These are phyloP conservation scores for Arthrobotrys conoides DNA, from an alignment of 2,329 filamentous ascomycete species.

Conservation along the genomic window DNA sequence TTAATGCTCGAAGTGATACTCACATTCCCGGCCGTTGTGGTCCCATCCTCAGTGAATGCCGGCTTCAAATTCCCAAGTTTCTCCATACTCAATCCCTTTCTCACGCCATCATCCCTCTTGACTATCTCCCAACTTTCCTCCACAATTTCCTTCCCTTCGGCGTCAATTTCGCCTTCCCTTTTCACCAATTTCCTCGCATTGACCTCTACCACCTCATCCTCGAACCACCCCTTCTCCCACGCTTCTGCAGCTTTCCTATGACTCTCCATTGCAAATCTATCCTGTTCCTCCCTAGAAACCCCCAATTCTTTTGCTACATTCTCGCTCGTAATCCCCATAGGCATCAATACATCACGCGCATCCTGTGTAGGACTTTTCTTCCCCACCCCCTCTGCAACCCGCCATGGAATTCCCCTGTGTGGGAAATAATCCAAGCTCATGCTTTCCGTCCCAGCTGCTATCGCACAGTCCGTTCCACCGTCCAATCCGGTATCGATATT, in stretches of 20 bases:
- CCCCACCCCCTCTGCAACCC: slow-evolving; percentile 46
- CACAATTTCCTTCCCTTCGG: slow-evolving; percentile 69
- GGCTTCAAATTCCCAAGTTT: slow-evolving; percentile 85
- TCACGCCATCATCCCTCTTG: slow-evolving; percentile 84
- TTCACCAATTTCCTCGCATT: slow-evolving; percentile 74
- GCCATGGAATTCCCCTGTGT: slow-evolving; percentile 57
- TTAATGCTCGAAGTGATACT: slow-evolving; percentile 21
- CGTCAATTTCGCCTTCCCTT: slow-evolving; percentile 70
- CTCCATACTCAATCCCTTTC: slow-evolving; percentile 77
- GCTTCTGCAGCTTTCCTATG: slow-evolving; percentile 82
- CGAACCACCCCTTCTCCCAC: slow-evolving; percentile 78
- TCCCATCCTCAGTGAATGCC: slow-evolving; percentile 81
- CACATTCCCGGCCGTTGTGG: slow-evolving; percentile 85
- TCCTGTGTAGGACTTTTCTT: slow-evolving; percentile 76
- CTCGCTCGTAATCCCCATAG: slow-evolving; percentile 91
- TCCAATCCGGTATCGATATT: slow-evolving; percentile 19
- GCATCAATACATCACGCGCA: slow-evolving; percentile 89
- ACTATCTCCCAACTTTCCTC: slow-evolving; percentile 76
- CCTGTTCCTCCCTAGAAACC: slow-evolving; percentile 81
- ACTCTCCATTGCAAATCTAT: slow-evolving; percentile 82
- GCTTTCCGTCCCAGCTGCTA: slow-evolving; percentile 93
- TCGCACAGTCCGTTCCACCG: slow-evolving; percentile 79
- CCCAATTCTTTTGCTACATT: slow-evolving; percentile 86
- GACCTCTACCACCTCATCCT: slow-evolving; percentile 84
- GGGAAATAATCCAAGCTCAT: slow-evolving; percentile 75